Evolutionary conservation across 768 basidiomycete genomes (phyloP), one percentile per base, ranked within the genome.

Genomic region (Pleurotus citrinopileatus): DNA sequence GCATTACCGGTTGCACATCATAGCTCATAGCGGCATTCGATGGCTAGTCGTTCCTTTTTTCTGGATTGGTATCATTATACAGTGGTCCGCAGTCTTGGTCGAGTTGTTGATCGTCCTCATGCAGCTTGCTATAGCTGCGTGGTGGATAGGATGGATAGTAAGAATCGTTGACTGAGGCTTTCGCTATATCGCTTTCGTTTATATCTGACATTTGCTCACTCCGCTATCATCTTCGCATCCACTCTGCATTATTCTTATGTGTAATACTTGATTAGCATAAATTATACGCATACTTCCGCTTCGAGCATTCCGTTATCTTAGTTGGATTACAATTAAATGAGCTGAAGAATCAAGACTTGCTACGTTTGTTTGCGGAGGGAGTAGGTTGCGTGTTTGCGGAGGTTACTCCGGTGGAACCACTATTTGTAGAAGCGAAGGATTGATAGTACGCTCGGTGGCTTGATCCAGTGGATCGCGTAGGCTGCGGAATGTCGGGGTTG

Each of bases 111-210:
- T 89, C 55, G 75, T 90, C 10, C 56, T 83, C 13, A 71, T 82
- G 55, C 77, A 89, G 63, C 38, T 83, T 36, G 81, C 76, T 3
- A 79, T 87, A 19, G 69, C 84, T 37, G 61, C 74, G 7, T 91
- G 89, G 89, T 91, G 89, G 89, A 62, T 80, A 53, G 87, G 86
- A 22, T 91, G 89, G 89, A 73, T 73, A 23, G 63, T 88, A 38
- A 78, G 78, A 37, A 58, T 89, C 56, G 63, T 74, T 54, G 45
- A 57, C 45, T 58, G 46, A 34, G 10, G 7, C 34, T 36, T 23
- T 22, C 48, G 9, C 15, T 29, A 27, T n/a, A 8, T 22, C 17
- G 25, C 10, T 36, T 13, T 34, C 40, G 50, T n/a, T 13, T 54
- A 47, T 51, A 43, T 34, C 9, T 19, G 32, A 28, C 19, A n/a